Conservation (phyloP, 208 protist genomes). For the Tritrichomonas musculus region DNA sequence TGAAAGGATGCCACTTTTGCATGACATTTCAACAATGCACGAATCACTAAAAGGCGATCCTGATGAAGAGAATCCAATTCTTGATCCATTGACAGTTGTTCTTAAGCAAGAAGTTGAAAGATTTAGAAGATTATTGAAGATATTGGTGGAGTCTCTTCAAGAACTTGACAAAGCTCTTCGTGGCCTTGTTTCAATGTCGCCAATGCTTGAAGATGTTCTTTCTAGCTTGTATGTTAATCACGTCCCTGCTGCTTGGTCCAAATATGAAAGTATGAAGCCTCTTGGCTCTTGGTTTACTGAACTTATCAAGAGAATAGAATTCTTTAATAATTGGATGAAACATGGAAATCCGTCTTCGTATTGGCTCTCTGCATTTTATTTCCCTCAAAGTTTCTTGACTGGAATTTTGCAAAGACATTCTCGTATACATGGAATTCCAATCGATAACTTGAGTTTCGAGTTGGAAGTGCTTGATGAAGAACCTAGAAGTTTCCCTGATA, state of each 20-base stretch:
- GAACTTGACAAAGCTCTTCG: constrained; percentile 83
- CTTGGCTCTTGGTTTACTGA: constrained; percentile 88
- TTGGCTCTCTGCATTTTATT: constrained; percentile 91
- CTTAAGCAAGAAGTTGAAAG: constrained; percentile 83
- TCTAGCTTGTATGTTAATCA: constrained; percentile 76
- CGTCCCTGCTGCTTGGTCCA: constrained; percentile 77
- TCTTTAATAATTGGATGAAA: constrained; percentile 79
- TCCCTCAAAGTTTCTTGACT: constrained; percentile 95
- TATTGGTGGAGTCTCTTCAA: constrained; percentile 17
- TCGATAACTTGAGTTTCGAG: constrained; percentile 83
- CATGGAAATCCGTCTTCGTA: constrained; percentile 77
- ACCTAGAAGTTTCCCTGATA: constrained; percentile 53
- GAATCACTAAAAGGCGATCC: neutral
- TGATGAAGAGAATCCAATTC: constrained; percentile 43
- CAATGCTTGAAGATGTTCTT: constrained; percentile 85
- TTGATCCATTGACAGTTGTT: constrained; percentile 87
- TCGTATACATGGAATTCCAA: constrained; percentile 78
- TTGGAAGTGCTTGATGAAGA: constrained; percentile 69
- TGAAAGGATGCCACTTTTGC: neutral
- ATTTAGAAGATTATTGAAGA: constrained; percentile 82
- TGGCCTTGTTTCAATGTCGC: constrained; percentile 87
- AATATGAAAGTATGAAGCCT: constrained; percentile 87
- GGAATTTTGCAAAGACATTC: constrained; percentile 82
- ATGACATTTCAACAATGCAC: neutral
- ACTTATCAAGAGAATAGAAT: constrained; percentile 73